Evolutionary conservation across 179 eudicot genomes (phyloP), one percentile per base, ranked within the genome.

Genomic region (Beta lomatogona): DNA sequence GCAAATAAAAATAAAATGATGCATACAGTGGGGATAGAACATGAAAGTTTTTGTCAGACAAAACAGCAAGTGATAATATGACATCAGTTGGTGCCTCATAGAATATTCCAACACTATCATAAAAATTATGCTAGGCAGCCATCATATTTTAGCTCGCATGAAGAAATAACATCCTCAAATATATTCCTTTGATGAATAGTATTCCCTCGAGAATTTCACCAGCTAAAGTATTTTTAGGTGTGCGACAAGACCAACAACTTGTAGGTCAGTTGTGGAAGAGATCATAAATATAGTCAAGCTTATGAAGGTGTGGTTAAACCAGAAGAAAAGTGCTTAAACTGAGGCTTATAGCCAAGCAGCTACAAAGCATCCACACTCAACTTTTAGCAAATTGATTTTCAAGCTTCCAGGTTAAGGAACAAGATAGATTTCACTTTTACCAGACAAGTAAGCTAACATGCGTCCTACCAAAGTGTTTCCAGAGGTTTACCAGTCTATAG

Each of bases 231-330:
- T 41, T 28, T 6, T 12, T 31, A 16, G 52, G 44, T 31, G 4
- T 71, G 76, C 76, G 14, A 8, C 8, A 57, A 15, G 9, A 70
- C 21, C 41, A 22, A 2, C 9, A 14, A 52, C 19, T 54, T 22
- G 41, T 53, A n/a, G 28, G n/a, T 73, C 77, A 73, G 31, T 28
- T 73, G 60, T 73, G 63, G 9, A 12, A 44, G 57, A 76, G 4
- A 25, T 9, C 6, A 61, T 36, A 44, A 4, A 28, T 12, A 16
- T 9, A n/a, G 9, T 19, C 68, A 19, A 57, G 28, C 44, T 31
- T 31, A 54, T 11, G n/a, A 8, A 31, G 3, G 36, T 11, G 7
- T 25, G 11, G 22, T 16, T 45, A 41, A 16, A 68, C 18, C 58
- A 48, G 21, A 19, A 70, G 19, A 44, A 15, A 21, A 21, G 18